Evolutionary conservation across 129 eudicot species (phyloP), one percentile per base, ranked within the genome.

Genomic region (Helichrysum umbraculigerum): DNA sequence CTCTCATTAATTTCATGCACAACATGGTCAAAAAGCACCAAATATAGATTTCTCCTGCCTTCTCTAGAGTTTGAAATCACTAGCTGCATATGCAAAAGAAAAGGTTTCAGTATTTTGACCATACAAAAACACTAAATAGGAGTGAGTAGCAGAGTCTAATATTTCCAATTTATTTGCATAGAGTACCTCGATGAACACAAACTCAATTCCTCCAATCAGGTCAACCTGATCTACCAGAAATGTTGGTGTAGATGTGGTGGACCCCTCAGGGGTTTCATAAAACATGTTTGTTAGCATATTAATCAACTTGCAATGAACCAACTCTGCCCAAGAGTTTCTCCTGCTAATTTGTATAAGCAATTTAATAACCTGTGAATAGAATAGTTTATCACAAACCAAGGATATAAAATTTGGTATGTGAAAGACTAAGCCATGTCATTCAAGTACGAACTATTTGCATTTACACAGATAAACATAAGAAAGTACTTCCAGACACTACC

Each of bases 311-410:
- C 88, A 78, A 71, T 89, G 97, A 76, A 94, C 96, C 58, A 88
- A 70, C 78, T 94, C 99, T 51, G 97, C 99, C 99, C 99, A 94
- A n/a, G 96, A 91, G 85, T 92, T 89, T 81, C 87, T 84, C 73
- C 94, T 81, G 78, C 99, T 94, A 79, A 85, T 82, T 77, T 84
- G 85, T 73, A 94, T 84, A 60, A 94, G 90, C 72, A 81, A 89
- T 77, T 89, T 87, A 35, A 94, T 77, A 54, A 94, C 99, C 99
- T 94, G 88, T 58, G 79, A 77, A 66, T 71, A 37, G 60, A 17
- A 75, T 37, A 19, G 51, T 15, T 28, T 64, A 72, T 5, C 35
- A 61, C 58, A 63, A 9, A 33, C 19, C 20, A 15, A 54, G 12
- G 37, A 21, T 67, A 30, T 17, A 44, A n/a, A 44, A 4, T 21